Evolutionary conservation across 2,329 filamentous ascomycete genomes (phyloP), one percentile per base, ranked within the genome.

Genomic region (Penicillium olsonii): DNA sequence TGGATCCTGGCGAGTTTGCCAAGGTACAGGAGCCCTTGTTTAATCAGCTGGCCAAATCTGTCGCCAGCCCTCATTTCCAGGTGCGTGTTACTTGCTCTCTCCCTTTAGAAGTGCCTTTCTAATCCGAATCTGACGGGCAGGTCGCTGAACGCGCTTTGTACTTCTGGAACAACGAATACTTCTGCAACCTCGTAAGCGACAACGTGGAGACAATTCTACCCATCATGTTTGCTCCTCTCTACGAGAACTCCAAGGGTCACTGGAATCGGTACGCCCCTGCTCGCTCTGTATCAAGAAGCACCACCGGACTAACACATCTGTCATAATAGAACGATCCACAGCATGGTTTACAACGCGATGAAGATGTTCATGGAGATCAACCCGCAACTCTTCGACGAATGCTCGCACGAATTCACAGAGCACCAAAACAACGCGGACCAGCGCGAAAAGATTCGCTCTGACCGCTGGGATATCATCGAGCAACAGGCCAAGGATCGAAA

Each of bases 81-180:
- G 82, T 83, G 68, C 37, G 72, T 59, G 18, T 12, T 11, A 9
- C 6, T 14, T 18, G 10, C 9, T 11, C 6, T 15, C 8, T 5
- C 12, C 27, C 19, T 19, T 5, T 33, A 11, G 18, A 33, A 5
- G 10, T 22, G 1, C 12, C 29, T 3, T 11, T n/a, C 27, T 34
- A 42, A 42, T 15, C 47, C 34, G n/a, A 19, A 33, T 20, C 15
- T 37, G 27, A 31, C 11, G 10, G 22, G 12, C 54, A 84, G 82
- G 94, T 99, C 50, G 94, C 94, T 15, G 94, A 99, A 75, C 85
- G 94, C 59, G 94, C 94, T 5, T 81, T 99, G 22, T 99, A 99
- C 76, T 99, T 99, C 78, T 99, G 94, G 94, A 99, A 99, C 79
- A 99, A 99, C 68, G 94, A 99, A 72, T 99, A 99, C 72, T 99